These are phyloP conservation scores for Colletotrichum eremochloae DNA, from an alignment of 2,329 filamentous ascomycete genomes.

Conservation along the genomic window DNA sequence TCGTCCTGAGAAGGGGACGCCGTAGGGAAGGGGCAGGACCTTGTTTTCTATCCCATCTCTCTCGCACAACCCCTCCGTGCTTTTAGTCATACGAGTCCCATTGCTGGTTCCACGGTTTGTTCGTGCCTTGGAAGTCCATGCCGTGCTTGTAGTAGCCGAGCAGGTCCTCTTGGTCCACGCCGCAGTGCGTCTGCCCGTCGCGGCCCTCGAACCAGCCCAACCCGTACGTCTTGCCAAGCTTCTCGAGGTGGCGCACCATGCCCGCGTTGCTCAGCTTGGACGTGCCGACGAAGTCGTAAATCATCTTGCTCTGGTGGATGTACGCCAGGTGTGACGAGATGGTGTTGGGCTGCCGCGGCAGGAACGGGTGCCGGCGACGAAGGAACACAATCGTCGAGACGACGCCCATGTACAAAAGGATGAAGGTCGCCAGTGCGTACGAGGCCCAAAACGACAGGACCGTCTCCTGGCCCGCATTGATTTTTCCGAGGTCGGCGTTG, in stretches of 20 bases:
- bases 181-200: constrained; percentile 80
- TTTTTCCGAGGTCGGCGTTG: constrained; percentile 44
- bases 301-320: constrained; percentile 85
- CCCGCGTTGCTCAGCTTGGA: constrained; percentile 70
- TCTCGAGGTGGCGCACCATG: constrained; percentile 73
- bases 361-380: constrained; percentile 75
- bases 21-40: not conserved
- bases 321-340: constrained; percentile 83
- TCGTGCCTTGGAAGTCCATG: constrained; percentile 61
- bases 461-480: constrained; percentile 71
- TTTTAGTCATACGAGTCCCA: constrained; percentile 52
- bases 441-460: constrained; percentile 75
- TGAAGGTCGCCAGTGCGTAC: constrained; percentile 70
- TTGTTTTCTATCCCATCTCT: not conserved
- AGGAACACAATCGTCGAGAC: constrained; percentile 72
- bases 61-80: not conserved
- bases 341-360: constrained; percentile 83
- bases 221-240: constrained; percentile 76
- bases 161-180: constrained; percentile 83
- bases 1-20: not conserved
- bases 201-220: constrained; percentile 82
- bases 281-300: constrained; percentile 80
- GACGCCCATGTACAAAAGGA: constrained; percentile 74
- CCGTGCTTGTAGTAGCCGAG: constrained; percentile 75
- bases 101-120: constrained; percentile 64